Base-by-base conservation (phyloP, 495 filamentous ascomycete genomes). In the Staphylotrichum tortipilum region DNA sequence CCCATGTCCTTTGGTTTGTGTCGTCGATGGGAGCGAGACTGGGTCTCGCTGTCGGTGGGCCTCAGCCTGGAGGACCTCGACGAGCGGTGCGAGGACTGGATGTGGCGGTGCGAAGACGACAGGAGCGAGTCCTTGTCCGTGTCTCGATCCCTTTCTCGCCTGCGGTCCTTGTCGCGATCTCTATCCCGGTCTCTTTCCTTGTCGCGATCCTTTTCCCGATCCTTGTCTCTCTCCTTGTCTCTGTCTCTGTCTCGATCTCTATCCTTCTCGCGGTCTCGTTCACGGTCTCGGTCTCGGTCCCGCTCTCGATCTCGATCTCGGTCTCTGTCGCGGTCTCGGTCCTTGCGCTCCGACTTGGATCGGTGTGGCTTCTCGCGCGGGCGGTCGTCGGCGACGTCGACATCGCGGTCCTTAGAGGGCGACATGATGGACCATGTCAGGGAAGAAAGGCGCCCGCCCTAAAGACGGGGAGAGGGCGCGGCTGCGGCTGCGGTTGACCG, bases 381-480 rank as follows among this genome's bases (percentile, higher is more conserved):
- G 47, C 62, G 65, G 35, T 68, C 65, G 55, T 69, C 64, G 51
- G 59, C 62, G 47, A 62, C 56, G 51, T 59, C 64, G 56, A 47
- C 61, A 47, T 73, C 67, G 50, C 59, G 63, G 48, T 74, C 72
- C 61, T 65, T 68, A 59, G 62, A 59, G 48, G 70, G 68, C 36
- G 71, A 68, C 72, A 76, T 72, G 56, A 53, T 59, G 59, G 52
- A 65, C 56, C 60, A 65, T 69, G 57, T 59, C 64, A 64, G 55
- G 63, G 65, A n/a, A n/a, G n/a, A 57, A 47, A 52, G 47, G 44
- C 55, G 49, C 55, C 60, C 62, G 53, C 52, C 56, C 50, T 44
- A 29, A 47, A 21, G 46, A 51, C 57, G 58, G 63, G 47, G 55
- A 41, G 41, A n/a, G n/a, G n/a, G n/a, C n/a, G n/a, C n/a, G n/a